These are phyloP conservation scores for Hordeum vulgare DNA, from an alignment of 176 grass and related monocot genomes.

Conservation along the genomic window MorexV3_pseudomolecules_assembly NC_058518.1:432429281-432429780, in stretches of 20 bases:
- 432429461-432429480: too few species aligned
- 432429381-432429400: neutral
- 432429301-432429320: neutral
- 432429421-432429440: too few species aligned
- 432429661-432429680: neutral
- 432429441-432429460: too few species aligned
- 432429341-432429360: neutral
- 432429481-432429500: too few species aligned
- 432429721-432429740: slow-evolving; percentile 1
- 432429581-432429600: neutral
- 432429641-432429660: neutral
- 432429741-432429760: neutral
- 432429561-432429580: neutral
- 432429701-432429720: neutral
- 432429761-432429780: neutral
- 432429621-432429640: slow-evolving; percentile 1
- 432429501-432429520: too few species aligned
- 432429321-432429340: neutral
- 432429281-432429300: slow-evolving; percentile 2
- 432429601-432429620: neutral
- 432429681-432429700: neutral
- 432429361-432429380: slow-evolving; percentile 1
- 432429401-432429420: neutral
- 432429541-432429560: neutral
- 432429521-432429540: neutral